Evolutionary conservation across 2,329 filamentous ascomycete species (phyloP).

Genomic region (Exophiala spinifera): DNA sequence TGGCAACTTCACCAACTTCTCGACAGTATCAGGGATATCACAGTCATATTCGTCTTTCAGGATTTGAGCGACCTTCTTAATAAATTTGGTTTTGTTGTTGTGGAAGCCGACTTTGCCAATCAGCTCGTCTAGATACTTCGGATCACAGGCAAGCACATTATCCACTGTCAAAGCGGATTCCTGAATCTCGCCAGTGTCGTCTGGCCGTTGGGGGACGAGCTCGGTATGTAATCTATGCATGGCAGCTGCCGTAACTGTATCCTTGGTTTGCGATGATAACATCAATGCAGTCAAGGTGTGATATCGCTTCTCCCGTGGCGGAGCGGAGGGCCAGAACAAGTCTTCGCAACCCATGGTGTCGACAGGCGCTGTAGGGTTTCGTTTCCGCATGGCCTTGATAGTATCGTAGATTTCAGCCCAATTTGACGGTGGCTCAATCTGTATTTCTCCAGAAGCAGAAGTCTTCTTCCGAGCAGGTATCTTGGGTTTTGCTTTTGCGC

Average conservation of each 20-base stretch:
- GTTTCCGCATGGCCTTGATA: conserved; percentile 74
- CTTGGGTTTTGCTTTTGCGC: conserved; percentile 36
- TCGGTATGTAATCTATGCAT: conserved; percentile 76
- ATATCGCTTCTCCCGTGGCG: conserved; percentile 63
- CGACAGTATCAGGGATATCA: conserved; percentile 77
- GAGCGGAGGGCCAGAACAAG: conserved; percentile 42
- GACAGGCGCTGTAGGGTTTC: conserved; percentile 70
- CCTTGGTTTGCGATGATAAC: conserved; percentile 90
- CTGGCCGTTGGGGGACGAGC: conserved; percentile 45
- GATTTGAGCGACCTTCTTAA: conserved; percentile 71
- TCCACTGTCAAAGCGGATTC: conserved; percentile 63
- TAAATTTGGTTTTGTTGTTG: conserved; percentile 86
- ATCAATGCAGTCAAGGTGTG: conserved; percentile 86
- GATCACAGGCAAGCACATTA: conserved; percentile 70
- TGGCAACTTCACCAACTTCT: conserved; percentile 71
- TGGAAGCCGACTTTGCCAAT: conserved; percentile 88
- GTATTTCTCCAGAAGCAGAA: conserved; percentile 36
- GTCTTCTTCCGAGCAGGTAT: conserved; percentile 41
- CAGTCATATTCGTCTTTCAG: conserved; percentile 66
- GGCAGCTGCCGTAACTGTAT: conserved; percentile 77
- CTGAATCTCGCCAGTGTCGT: conserved; percentile 28
- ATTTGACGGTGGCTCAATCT: conserved; percentile 63
- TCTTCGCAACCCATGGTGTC: conserved; percentile 92
- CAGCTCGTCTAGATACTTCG: conserved; percentile 65
- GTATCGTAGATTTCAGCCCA: conserved; percentile 80